Evolutionary conservation across 2,329 filamentous ascomycete genomes (phyloP).

Genomic region (Colletotrichum sp.): DNA sequence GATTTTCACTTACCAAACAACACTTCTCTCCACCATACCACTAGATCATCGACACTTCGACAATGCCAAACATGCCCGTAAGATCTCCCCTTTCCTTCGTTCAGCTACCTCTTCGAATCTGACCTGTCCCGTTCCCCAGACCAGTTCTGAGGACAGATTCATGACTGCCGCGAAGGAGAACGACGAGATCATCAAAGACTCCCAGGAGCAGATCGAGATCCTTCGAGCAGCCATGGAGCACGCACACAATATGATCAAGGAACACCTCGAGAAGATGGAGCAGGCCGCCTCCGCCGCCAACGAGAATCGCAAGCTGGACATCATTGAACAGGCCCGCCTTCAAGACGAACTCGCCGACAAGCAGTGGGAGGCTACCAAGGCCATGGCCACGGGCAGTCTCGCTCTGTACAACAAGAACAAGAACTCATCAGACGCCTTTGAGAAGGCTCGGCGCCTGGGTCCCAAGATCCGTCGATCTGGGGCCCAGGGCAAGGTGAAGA

Average conservation of each 20-base stretch:
- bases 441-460: background rate
- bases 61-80: no score
- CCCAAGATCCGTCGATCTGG: background rate
- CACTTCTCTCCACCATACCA: no score
- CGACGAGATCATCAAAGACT: accelerated
- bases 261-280: background rate
- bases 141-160: background rate
- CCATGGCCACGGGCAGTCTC: background rate
- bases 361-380: background rate
- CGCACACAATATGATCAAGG: accelerated
- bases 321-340: background rate
- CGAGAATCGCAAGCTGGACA: background rate
- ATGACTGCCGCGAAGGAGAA: accelerated
- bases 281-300: background rate
- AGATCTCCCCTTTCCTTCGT: background rate
- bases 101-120: background rate
- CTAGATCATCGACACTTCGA: background rate
- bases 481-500: background rate
- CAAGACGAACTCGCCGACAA: background rate
- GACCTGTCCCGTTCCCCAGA: background rate
- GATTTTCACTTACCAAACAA: background rate
- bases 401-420: background rate
- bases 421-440: background rate
- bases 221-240: accelerated
- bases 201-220: background rate